These are phyloP conservation scores for Colletotrichum trifolii DNA, from an alignment of 2,329 filamentous ascomycete species.

Conservation along the genomic window DNA sequence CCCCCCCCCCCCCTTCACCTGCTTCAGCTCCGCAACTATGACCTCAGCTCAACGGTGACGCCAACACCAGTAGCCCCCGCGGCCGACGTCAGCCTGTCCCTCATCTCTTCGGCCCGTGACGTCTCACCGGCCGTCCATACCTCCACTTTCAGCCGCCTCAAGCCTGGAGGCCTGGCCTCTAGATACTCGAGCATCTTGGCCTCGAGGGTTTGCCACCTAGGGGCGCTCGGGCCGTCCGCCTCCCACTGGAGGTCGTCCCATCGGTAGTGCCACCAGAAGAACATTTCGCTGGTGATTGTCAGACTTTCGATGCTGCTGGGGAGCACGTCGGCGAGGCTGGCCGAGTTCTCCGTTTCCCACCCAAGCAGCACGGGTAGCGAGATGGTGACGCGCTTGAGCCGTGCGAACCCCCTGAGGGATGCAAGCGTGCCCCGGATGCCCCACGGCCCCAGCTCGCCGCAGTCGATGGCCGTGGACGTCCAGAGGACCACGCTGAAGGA, in stretches of 20 bases:
- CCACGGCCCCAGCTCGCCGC: constrained; percentile 9
- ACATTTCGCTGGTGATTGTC: constrained; percentile 12
- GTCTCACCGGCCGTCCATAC: too few species aligned
- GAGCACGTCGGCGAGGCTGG: background rate
- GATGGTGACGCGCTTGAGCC: background rate
- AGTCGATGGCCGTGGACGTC: constrained; percentile 13
- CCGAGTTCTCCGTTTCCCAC: background rate
- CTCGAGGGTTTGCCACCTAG: too few species aligned
- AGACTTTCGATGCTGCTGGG: constrained; percentile 1
- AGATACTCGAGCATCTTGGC: too few species aligned
- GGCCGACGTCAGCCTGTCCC: too few species aligned
- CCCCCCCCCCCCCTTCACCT: too few species aligned
- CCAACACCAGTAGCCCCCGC: too few species aligned
- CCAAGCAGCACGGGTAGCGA: constrained; percentile 14
- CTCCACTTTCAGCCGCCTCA: too few species aligned
- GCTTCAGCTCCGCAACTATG: too few species aligned
- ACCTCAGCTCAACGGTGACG: too few species aligned
- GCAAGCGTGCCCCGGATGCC: constrained; percentile 2
- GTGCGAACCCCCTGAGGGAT: constrained; percentile 2
- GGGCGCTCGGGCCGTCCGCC: background rate
- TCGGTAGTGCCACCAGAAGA: constrained; percentile 13
- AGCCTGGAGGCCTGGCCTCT: too few species aligned
- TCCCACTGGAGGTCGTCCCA: constrained; percentile 18
- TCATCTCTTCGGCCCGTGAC: too few species aligned
- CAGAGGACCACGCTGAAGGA: constrained; percentile 1